These are phyloP conservation scores for Hypoxylon perforatum DNA, from an alignment of 495 filamentous ascomycete genomes.

Conservation along the genomic window DNA sequence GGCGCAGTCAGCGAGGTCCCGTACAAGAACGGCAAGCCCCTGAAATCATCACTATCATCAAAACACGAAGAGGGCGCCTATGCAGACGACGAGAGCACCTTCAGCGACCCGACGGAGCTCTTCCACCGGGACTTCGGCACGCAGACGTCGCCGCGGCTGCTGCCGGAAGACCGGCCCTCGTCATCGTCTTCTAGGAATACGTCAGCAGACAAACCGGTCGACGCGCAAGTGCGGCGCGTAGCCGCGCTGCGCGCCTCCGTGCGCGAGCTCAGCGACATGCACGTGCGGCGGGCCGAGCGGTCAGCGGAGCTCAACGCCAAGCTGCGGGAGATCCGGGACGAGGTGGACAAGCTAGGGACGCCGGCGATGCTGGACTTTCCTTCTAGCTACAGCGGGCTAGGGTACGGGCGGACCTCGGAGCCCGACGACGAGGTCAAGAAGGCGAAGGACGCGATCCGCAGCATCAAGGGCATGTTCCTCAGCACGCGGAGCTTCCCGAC, in stretches of 20 bases:
- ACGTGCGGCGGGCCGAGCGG: slow-evolving; percentile 52
- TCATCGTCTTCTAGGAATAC: slow-evolving; percentile 56
- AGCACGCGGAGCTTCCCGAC: slow-evolving; percentile 75
- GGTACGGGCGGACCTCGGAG: slow-evolving; percentile 62
- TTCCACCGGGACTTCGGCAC: slow-evolving; percentile 92
- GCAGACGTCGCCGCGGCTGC: slow-evolving; percentile 73
- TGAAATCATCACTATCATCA: too few species aligned
- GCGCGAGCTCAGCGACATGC: slow-evolving; percentile 61
- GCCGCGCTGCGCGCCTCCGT: slow-evolving; percentile 58
- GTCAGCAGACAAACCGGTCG: slow-evolving; percentile 56
- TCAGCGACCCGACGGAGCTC: slow-evolving; percentile 79
- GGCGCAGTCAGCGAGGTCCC: slow-evolving; percentile 70
- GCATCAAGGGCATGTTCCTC: slow-evolving; percentile 92
- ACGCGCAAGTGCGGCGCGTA: slow-evolving; percentile 47
- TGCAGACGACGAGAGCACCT: slow-evolving; percentile 54
- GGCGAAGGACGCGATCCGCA: slow-evolving; percentile 84
- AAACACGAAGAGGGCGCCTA: slow-evolving; percentile 29
- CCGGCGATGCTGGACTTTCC: slow-evolving; percentile 42
- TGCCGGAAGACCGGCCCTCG: slow-evolving; percentile 45
- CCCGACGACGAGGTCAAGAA: slow-evolving; percentile 78
- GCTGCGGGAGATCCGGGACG: slow-evolving; percentile 60
- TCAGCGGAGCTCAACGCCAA: slow-evolving; percentile 52
- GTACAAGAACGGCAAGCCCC: slow-evolving; percentile 36
- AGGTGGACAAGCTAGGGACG: slow-evolving; percentile 57
- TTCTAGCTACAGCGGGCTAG: slow-evolving; percentile 48